Conservation (phyloP, 1,284 basidiomycete species). For the Pseudomicrostroma phylloplanum region DNA sequence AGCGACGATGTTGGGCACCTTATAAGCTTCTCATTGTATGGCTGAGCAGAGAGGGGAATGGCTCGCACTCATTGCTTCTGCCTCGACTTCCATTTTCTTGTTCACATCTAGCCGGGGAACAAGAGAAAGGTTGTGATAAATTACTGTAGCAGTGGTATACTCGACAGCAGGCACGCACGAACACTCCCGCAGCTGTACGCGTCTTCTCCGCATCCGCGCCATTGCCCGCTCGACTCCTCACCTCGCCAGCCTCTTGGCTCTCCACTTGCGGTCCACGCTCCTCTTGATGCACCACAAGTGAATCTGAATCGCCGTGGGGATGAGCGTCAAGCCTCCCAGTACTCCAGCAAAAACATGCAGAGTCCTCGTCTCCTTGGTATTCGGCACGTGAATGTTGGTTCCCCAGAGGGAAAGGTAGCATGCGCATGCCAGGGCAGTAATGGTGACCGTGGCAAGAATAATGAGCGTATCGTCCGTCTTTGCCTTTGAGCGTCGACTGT, state of each 20-base stretch:
- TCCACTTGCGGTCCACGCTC: neutral
- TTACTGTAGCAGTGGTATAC: too few relatives aligned
- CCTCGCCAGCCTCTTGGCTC: constrained; percentile 2
- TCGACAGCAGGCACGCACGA: too few relatives aligned
- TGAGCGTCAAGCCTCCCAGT: neutral
- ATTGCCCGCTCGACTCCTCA: neutral
- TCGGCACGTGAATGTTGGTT: constrained; percentile 58
- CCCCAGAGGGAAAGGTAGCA: constrained; percentile 60
- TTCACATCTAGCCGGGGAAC: too few relatives aligned
- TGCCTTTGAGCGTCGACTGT: constrained; percentile 56
- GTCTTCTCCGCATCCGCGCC: too few relatives aligned
- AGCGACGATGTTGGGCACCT: too few relatives aligned
- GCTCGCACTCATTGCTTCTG: too few relatives aligned
- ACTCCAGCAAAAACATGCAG: neutral
- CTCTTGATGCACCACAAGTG: constrained; percentile 6
- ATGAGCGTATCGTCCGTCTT: constrained; percentile 25
- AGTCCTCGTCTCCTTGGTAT: constrained; percentile 35
- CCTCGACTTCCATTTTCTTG: too few relatives aligned
- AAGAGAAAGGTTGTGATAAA: too few relatives aligned
- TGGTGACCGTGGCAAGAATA: constrained; percentile 60
- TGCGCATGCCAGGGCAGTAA: constrained; percentile 2
- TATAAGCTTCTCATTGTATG: too few relatives aligned
- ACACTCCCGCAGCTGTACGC: too few relatives aligned
- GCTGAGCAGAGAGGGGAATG: too few relatives aligned
- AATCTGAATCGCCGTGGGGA: neutral